Conservation (phyloP, 2,329 filamentous ascomycete genomes). For the Ophiostoma himal-ulmi region DNA sequence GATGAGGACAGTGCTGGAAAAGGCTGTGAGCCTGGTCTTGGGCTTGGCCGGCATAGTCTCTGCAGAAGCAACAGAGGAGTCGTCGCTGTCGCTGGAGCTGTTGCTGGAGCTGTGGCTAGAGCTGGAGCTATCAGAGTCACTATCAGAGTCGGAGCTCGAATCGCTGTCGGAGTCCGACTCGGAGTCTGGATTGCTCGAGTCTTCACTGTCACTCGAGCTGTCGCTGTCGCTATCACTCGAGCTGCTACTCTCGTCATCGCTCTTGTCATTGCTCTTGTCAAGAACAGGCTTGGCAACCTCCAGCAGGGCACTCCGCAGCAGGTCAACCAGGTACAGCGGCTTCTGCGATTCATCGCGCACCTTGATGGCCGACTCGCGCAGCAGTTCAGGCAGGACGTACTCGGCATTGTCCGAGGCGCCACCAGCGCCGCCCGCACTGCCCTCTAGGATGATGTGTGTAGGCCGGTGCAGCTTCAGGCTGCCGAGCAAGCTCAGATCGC, state of each 20-base stretch:
- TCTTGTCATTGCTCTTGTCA: conserved; percentile 7
- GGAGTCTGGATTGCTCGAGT: neutral
- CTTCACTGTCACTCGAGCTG: conserved; percentile 9
- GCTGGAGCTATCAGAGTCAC: neutral
- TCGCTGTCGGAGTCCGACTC: conserved; percentile 7
- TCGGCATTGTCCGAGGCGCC: neutral
- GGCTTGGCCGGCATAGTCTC: neutral
- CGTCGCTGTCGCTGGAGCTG: neutral
- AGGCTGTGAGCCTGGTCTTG: conserved; percentile 15
- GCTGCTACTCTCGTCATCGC: conserved; percentile 23
- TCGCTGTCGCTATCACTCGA: conserved; percentile 22
- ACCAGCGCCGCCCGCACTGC: conserved; percentile 31
- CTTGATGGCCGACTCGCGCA: conserved; percentile 62
- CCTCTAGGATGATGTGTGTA: conserved; percentile 68
- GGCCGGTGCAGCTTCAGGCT: conserved; percentile 68
- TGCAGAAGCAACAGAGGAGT: neutral
- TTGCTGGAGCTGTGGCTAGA: no score
- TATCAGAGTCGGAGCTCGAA: neutral
- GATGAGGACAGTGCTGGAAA: conserved; percentile 57
- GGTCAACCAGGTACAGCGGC: conserved; percentile 76
- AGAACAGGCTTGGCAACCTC: conserved; percentile 4
- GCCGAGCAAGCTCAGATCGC: conserved; percentile 72
- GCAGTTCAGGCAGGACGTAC: conserved; percentile 53
- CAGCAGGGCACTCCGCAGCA: conserved; percentile 58
- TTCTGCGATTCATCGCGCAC: conserved; percentile 65